A percentile compares a stretch with the other conserved stretches of the same genome.
These are phyloP conservation scores for Fusarium sp. DNA, from an alignment of 2,329 filamentous ascomycete genomes.

Conservation along the genomic window DNA sequence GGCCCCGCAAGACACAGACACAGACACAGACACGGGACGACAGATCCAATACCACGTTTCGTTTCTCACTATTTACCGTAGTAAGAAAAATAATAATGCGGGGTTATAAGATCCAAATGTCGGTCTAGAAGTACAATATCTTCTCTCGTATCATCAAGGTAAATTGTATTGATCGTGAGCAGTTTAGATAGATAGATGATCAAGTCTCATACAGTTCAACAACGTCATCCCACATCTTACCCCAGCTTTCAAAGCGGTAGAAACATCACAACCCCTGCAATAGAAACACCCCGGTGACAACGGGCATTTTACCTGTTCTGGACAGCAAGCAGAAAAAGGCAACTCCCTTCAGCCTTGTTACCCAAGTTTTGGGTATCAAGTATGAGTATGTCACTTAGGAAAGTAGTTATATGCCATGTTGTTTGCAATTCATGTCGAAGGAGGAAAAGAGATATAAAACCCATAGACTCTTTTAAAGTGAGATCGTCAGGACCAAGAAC, in stretches of 20 bases:
- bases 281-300: constrained; percentile 9
- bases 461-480: not conserved
- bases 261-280: constrained; percentile 6
- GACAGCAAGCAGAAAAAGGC: not conserved
- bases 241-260: constrained; percentile 13
- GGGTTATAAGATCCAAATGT: not conserved
- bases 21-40: not conserved
- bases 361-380: not conserved
- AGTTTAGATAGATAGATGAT: not conserved
- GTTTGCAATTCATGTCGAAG: not conserved
- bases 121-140: not conserved
- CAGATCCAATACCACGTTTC: not conserved
- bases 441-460: not conserved
- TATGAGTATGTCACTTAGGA: not conserved
- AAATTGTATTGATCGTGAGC: not conserved
- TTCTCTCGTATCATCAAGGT: not conserved
- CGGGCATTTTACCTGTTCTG: constrained; percentile 2
- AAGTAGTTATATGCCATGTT: not conserved
- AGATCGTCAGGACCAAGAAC: not conserved
- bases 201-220: not conserved
- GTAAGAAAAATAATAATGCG: not conserved
- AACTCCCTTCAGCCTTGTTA: constrained; percentile 27
- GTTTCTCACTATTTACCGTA: not conserved
- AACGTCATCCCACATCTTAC: constrained; percentile 25
- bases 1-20: not conserved